Evolutionary conservation across 139 green algal species (phyloP), one percentile per base, ranked within the genome.

Genomic region (Closterium sp.): DNA sequence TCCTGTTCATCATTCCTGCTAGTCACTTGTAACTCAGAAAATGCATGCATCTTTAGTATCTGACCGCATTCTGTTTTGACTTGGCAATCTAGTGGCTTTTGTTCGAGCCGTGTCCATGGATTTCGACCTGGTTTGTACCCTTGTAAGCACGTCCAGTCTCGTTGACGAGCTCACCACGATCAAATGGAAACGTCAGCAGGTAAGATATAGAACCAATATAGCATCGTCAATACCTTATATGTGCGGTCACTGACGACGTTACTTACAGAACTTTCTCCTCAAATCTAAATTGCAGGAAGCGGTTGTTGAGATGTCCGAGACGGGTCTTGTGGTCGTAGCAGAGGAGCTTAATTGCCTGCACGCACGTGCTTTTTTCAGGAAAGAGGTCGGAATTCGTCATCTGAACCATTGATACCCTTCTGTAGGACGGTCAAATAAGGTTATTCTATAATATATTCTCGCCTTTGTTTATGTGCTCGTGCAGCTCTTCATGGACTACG

Each of bases 401-500:
- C 27, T 32, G 13, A 29, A 87, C n/a, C n/a, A 87, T 87, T 79
- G 11, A 50, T 11, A 13, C 38, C 38, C 38, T 50, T 50, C 38
- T 9, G 38, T 17, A 50, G 38, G 7, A 50, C 38, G 5, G 38
- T 50, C 38, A 50, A 50, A 11, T 27, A 13, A 27, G 62, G 62
- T 24, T 79, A 24, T 79, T 79, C 62, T 24, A 27, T 27, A 13
- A 79, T 79, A 27, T 79, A 0, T 79, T 79, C 62, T 79, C 50
- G 27, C 2, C 19, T 5, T 79, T 79, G n/a, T 6, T 79, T 79
- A 24, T 27, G 31, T 70, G 17, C 17, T 5, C 2, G 29, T 88
- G 90, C 92, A 94, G 92, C 32, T 94, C 11, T 94, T 94, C 32
- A 3, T 86, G 86, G 92, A 94, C 21, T 94, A 94, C 89, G 31